Percentiles rank a stretch among this genome's conserved stretches.
phyloP scores from a whole-genome alignment of 1,284 basidiomycete species.

The Mrakiaceae sp. region DNA sequence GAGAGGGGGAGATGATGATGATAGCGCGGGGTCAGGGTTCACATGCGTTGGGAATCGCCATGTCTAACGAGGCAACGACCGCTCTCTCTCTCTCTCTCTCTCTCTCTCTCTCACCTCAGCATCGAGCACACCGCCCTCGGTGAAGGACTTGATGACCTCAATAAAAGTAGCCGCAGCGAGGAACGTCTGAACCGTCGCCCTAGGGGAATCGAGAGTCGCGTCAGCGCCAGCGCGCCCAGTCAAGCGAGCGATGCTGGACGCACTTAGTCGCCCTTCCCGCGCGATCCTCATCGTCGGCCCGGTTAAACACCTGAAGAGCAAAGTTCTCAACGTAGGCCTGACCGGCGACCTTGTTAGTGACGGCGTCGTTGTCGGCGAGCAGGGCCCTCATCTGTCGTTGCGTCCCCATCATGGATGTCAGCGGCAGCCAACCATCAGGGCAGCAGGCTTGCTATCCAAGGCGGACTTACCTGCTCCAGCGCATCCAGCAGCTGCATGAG shows the following conservation, averaged over 20 bases:
- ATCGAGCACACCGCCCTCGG: constrained; percentile 7
- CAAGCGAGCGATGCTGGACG: constrained; percentile 14
- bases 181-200: constrained; percentile 32
- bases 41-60: too few relatives aligned
- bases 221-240: neutral
- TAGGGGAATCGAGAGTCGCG: constrained; percentile 13
- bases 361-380: constrained; percentile 63
- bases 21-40: neutral
- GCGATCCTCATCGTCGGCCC: constrained; percentile 86
- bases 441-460: neutral
- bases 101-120: constrained; percentile 4
- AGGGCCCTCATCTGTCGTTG: constrained; percentile 51
- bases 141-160: constrained; percentile 25
- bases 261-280: constrained; percentile 62
- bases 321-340: constrained; percentile 90
- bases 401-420: neutral
- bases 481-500: constrained; percentile 62
- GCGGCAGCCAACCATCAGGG: neutral
- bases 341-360: constrained; percentile 70
- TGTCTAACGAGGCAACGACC: neutral
- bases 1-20: neutral
- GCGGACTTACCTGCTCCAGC: constrained; percentile 51
- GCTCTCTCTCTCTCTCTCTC: too few relatives aligned
- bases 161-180: constrained; percentile 36
- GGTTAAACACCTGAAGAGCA: constrained; percentile 72